These are phyloP conservation scores for Hygrophorus pudorinus DNA, from an alignment of 768 basidiomycete species.

Conservation along the genomic window DNA sequence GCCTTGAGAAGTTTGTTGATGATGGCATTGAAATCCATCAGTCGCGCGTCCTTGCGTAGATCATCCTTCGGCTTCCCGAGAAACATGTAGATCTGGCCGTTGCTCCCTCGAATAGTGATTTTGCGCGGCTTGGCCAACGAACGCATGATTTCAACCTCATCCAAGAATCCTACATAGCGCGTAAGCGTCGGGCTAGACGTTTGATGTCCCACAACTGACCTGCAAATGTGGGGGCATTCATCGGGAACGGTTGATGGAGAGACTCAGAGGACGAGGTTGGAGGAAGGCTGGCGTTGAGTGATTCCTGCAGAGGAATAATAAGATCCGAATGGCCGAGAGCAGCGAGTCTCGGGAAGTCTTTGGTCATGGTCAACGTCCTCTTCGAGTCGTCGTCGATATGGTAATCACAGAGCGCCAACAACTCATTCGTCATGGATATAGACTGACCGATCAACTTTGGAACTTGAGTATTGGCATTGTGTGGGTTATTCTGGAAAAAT, in stretches of 20 bases:
- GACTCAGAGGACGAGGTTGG: conserved; percentile 53
- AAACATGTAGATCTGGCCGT: conserved; percentile 83
- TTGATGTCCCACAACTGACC: conserved; percentile 30
- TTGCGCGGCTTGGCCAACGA: conserved; percentile 90
- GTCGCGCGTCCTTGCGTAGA: conserved; percentile 88
- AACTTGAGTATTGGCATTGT: conserved; percentile 30
- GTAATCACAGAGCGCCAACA: conserved; percentile 58
- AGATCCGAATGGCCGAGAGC: conserved; percentile 51
- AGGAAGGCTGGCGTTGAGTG: conserved; percentile 82
- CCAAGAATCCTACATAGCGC: conserved; percentile 48
- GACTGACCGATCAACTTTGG: conserved; percentile 43
- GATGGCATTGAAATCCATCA: conserved; percentile 98
- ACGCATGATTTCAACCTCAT: conserved; percentile 84
- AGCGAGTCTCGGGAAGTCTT: conserved; percentile 46
- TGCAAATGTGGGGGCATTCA: conserved; percentile 63
- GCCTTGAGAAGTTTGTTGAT: conserved; percentile 94
- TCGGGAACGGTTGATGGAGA: conserved; percentile 73
- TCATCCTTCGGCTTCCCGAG: conserved; percentile 97
- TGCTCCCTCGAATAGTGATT: conserved; percentile 71
- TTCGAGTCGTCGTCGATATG: conserved; percentile 29
- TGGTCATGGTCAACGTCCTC: conserved; percentile 37
- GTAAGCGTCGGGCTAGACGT: not conserved
- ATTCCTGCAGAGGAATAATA: conserved; percentile 89
- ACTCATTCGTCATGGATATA: conserved; percentile 53
- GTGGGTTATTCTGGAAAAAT: conserved; percentile 32